Evolutionary conservation across 2,329 filamentous ascomycete genomes (phyloP).

Genomic region (Colletotrichum ledebouriae): DNA sequence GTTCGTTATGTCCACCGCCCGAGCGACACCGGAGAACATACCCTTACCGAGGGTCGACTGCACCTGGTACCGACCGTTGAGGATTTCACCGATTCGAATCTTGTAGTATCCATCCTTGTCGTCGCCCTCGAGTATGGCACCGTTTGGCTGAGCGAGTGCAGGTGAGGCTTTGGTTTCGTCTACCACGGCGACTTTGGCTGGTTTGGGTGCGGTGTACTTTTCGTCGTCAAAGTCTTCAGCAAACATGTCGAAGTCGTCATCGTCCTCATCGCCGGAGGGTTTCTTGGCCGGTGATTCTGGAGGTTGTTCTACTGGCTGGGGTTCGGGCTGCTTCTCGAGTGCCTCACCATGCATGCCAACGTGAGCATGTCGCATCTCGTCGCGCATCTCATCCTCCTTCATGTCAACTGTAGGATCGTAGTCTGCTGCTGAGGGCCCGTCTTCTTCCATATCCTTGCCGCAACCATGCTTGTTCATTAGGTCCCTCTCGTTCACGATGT

Average conservation of each 20-base stretch:
- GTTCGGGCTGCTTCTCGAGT: slow-evolving; percentile 44
- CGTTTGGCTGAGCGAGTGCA: slow-evolving; percentile 64
- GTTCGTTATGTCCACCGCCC: slow-evolving; percentile 82
- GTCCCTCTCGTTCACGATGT: slow-evolving; percentile 75
- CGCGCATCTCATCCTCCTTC: slow-evolving; percentile 82
- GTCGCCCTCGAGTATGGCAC: slow-evolving; percentile 90
- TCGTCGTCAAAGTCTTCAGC: slow-evolving; percentile 82
- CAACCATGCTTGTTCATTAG: slow-evolving; percentile 72
- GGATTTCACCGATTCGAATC: slow-evolving; percentile 89
- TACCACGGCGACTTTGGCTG: slow-evolving; percentile 53
- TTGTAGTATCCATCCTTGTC: slow-evolving; percentile 98
- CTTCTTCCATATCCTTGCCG: slow-evolving; percentile 61
- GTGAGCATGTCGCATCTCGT: slow-evolving; percentile 73
- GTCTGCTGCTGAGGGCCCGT: slow-evolving; percentile 91
- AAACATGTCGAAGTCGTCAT: slow-evolving; percentile 89
- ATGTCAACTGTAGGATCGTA: slow-evolving; percentile 92
- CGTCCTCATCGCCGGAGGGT: slow-evolving; percentile 65
- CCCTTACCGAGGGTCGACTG: slow-evolving; percentile 90
- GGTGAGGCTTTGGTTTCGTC: slow-evolving; percentile 64
- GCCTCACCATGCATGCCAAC: slow-evolving; percentile 63
- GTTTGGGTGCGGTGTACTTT: slow-evolving; percentile 70
- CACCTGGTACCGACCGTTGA: slow-evolving; percentile 91
- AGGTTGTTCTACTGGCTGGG: slow-evolving; percentile 50
- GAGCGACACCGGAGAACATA: slow-evolving; percentile 97
- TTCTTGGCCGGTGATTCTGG: slow-evolving; percentile 50